Base-by-base conservation (phyloP, 2,329 filamentous ascomycete species). In the Huntiella decipiens region DNA sequence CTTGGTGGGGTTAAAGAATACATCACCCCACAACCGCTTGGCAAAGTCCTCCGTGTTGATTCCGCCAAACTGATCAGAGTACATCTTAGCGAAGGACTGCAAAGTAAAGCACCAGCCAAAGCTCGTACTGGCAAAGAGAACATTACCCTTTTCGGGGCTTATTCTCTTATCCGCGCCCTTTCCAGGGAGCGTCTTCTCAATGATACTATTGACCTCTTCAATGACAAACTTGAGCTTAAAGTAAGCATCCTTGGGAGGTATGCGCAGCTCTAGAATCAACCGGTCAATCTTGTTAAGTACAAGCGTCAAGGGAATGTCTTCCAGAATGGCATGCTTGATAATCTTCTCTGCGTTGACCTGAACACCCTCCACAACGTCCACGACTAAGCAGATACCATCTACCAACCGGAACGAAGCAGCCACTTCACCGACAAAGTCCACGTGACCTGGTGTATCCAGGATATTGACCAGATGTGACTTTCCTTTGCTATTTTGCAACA, bases 161-260 rank as follows among this genome's bases (percentile, higher is more conserved):
- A 98, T 63, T 52, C 91, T 76, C 61, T 75, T 77, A 51, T 73
- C 76, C 56, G 84, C 83, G 22, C 87, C 86, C 54, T 76, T 74
- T 2, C 84, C 80, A 3, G 91, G 88, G 22, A 86, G 69, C 3
- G 82, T 81, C 58, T 82, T 86, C 58, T 93, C 84, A 56, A 98
- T 96, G 54, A 91, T 68, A 1, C 85, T 94, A 63, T 98, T 98
- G 61, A 98, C 87, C 62, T 96, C 85, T 61, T 98, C 91, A 45
- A 98, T 77, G n/a, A 95, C 86, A 60, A 96, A 87, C 64, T 95
- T 96, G 46, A 98, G 69, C 68, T 98, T 98, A 70, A 95, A 96
- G 65, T 98, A 98, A 10, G 91, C 91, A 58, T 98, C 91, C 53
- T 79, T 84, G 2, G 91, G 91, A 2, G 91, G 91, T 11, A 98